Evolutionary conservation across 345 rosid species (phyloP), one percentile per base, ranked within the genome.

Genomic region (Pistacia vera): DNA sequence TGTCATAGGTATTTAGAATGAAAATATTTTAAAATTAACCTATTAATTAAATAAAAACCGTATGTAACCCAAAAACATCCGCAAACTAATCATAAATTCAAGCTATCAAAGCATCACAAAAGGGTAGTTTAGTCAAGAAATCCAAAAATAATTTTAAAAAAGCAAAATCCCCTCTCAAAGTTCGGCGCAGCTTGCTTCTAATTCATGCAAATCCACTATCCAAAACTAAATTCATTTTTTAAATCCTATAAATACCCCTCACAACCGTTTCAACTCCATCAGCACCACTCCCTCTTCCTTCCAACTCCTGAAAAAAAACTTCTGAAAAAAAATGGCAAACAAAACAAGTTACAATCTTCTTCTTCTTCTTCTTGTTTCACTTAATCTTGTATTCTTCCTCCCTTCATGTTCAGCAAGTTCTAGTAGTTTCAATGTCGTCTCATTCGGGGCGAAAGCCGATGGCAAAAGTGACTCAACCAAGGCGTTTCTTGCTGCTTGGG

Each of bases 391-490:
- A 6, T 38, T 74, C 68, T 28, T 22, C 57, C 22, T 60, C 55
- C 4, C 64, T 67, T 66, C 84, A 58, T 72, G 77, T 20, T 2
- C 68, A 44, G 71, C 68, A 11, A 54, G 51, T 12, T 60, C 78
- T 13, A 22, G 22, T 12, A 22, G 75, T 33, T 77, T 76, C 61
- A 79, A 82, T 74, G 88, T 92, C 25, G 41, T 77, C 30, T 67
- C 69, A 8, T 85, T 73, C 44, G 97, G 97, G 13, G 13, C 92
- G 25, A 86, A 74, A 74, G 77, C 91, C 12, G 93, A 88, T 17
- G 54, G 54, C 54, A 49, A 49, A 49, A 85, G 81, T 49, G 54
- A 49, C 54, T 49, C 14, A 13, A 49, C 14, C 54, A 49, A 49
- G 14, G 54, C 14, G 54, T 22, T 49, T 13, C 14, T 49, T 49